Evolutionary conservation across 164 flowering plant genomes (phyloP).

Genomic region (Dillenia turbinata): DNA sequence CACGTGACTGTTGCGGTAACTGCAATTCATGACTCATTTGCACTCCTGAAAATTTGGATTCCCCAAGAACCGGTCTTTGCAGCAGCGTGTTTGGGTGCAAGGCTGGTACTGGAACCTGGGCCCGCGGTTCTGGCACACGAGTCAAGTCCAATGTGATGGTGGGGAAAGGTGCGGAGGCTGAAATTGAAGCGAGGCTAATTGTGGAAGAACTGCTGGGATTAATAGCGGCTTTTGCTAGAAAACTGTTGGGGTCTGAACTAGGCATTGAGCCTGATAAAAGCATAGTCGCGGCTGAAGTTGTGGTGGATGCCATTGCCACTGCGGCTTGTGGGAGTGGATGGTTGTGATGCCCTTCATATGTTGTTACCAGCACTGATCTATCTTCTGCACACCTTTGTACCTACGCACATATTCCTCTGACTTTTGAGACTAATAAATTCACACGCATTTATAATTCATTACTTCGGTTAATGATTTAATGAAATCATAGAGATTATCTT

Average conservation of each 20-base stretch:
- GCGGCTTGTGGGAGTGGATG: slow-evolving; percentile 63
- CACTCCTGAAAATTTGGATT: neutral
- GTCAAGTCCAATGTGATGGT: slow-evolving; percentile 59
- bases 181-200: slow-evolving; percentile 44
- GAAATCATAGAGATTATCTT: neutral
- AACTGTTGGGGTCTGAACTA: slow-evolving; percentile 25
- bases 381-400: slow-evolving; percentile 66
- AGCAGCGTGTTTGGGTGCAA: neutral
- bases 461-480: no score
- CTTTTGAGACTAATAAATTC: no score
- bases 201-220: slow-evolving; percentile 20
- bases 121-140: slow-evolving; percentile 15
- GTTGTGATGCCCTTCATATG: slow-evolving; percentile 62
- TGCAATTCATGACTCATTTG: slow-evolving; percentile 1
- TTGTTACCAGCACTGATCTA: slow-evolving; percentile 45
- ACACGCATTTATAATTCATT: no score
- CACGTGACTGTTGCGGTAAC: no score
- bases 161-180: slow-evolving; percentile 67
- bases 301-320: slow-evolving; percentile 56
- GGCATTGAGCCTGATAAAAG: slow-evolving; percentile 53
- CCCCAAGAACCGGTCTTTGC: neutral
- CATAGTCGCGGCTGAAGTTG: slow-evolving; percentile 49
- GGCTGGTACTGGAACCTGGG: slow-evolving; percentile 7
- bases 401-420: slow-evolving; percentile 1
- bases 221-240: slow-evolving; percentile 30